These are phyloP conservation scores for Grammothele lineata DNA, from an alignment of 768 basidiomycete species.

Conservation along the genomic window DNA sequence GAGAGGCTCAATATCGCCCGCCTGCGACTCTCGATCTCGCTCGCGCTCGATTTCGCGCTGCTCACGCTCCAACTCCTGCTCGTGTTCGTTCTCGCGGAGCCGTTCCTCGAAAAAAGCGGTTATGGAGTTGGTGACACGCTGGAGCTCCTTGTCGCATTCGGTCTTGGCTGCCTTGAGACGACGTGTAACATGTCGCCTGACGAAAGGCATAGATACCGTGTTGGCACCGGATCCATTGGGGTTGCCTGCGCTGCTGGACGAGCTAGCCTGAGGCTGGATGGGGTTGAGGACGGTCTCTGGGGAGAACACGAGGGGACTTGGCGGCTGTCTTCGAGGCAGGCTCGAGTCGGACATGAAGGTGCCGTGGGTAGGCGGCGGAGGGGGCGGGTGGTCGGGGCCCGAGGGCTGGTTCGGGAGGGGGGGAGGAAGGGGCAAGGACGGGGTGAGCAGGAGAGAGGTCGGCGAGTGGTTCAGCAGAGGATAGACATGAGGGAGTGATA, in stretches of 20 bases:
- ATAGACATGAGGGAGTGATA: conserved; percentile 18
- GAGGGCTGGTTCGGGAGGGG: conserved; percentile 6
- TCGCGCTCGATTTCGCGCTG: conserved; percentile 43
- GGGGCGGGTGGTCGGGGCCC: conserved; percentile 8
- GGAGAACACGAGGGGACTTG: conserved; percentile 78
- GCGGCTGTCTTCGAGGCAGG: conserved; percentile 41
- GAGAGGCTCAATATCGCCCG: conserved; percentile 32
- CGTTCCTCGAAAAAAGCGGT: conserved; percentile 93
- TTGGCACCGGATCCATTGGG: conserved; percentile 51
- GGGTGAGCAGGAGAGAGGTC: conserved; percentile 4
- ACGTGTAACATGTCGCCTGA: conserved; percentile 88
- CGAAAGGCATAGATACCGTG: conserved; percentile 89
- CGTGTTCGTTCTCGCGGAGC: conserved; percentile 70
- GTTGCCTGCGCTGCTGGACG: conserved; percentile 27
- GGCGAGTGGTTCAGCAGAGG: conserved; percentile 10
- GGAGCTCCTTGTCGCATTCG: conserved; percentile 94
- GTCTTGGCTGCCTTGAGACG: conserved; percentile 92
- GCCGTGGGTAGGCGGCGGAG: conserved; percentile 16
- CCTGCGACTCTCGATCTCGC: conserved; percentile 53
- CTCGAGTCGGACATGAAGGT: conserved; percentile 31
- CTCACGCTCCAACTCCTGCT: conserved; percentile 61
- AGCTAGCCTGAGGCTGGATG: conserved; percentile 34
- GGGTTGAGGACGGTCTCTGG: conserved; percentile 60
- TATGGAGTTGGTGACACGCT: conserved; percentile 90
- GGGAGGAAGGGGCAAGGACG: conserved; percentile 11